phyloP scores from a whole-genome alignment of 495 filamentous ascomycete species.

The Glutinoglossum americanum region DNA sequence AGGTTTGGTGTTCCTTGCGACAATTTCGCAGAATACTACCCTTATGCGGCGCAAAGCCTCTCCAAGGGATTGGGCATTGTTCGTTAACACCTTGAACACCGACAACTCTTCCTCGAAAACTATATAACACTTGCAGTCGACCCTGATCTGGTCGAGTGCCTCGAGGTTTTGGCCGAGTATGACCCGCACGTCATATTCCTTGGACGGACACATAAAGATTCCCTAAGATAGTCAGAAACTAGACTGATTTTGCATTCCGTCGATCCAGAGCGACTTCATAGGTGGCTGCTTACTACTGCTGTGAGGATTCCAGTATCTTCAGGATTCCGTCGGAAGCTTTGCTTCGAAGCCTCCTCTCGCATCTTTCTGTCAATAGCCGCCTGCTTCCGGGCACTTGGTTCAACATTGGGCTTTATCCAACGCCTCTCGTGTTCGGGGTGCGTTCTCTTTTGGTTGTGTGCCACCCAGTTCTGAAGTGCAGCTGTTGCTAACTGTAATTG shows the following conservation, averaged over 20 bases:
- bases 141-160: constrained; percentile 24
- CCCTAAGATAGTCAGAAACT: constrained; percentile 14
- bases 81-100: constrained; percentile 15
- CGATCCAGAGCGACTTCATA: not conserved
- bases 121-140: constrained; percentile 16
- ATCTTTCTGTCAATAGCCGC: constrained; percentile 9
- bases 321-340: constrained; percentile 16
- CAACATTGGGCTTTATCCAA: not conserved
- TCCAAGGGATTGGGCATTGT: constrained; percentile 9
- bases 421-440: not conserved
- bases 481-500: constrained; percentile 3
- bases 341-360: constrained; percentile 10
- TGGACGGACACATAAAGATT: constrained; percentile 24
- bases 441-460: not conserved
- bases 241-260: not conserved
- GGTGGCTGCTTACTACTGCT: not conserved
- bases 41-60: constrained; percentile 19
- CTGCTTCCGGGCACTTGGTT: constrained; percentile 7
- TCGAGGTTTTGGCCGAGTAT: constrained; percentile 25
- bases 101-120: constrained; percentile 14
- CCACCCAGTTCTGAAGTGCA: constrained; percentile 8
- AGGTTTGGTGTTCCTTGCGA: constrained; percentile 15
- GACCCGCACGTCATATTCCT: constrained; percentile 18
- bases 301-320: constrained; percentile 9
- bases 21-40: constrained; percentile 15